These are phyloP conservation scores for Pseudogymnoascus sp. DNA, from an alignment of 2,329 filamentous ascomycete species.

Conservation along the genomic window DNA sequence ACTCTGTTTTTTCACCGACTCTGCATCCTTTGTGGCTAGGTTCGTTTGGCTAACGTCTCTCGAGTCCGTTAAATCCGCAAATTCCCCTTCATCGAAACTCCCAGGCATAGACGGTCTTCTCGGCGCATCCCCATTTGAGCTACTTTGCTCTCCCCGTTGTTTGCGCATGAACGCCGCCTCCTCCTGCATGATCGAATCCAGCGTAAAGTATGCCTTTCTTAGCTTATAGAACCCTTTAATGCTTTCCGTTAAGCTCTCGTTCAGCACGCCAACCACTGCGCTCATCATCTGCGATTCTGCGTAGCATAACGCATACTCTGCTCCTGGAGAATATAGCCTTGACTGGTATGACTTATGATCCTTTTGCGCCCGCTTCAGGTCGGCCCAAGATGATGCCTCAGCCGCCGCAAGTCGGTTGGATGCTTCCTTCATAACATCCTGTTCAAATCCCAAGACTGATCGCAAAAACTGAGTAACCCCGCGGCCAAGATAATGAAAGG, in stretches of 20 bases:
- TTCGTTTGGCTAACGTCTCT: not conserved
- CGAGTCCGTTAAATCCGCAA: not conserved
- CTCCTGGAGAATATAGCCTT: constrained; percentile 68
- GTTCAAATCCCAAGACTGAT: constrained; percentile 84
- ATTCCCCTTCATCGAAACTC: constrained; percentile 29
- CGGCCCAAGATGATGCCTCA: constrained; percentile 67
- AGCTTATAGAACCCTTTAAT: constrained; percentile 90
- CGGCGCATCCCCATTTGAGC: not conserved
- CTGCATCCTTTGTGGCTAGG: not conserved
- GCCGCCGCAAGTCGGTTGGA: constrained; percentile 63
- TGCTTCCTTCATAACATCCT: constrained; percentile 81
- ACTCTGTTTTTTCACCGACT: constrained; percentile 14
- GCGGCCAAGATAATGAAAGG: constrained; percentile 81
- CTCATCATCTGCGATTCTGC: constrained; percentile 84
- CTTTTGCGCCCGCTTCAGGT: constrained; percentile 67
- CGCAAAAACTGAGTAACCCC: constrained; percentile 78
- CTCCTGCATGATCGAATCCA: constrained; percentile 70
- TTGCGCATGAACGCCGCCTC: constrained; percentile 52
- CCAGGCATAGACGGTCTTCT: constrained; percentile 29
- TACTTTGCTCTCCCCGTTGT: constrained; percentile 6
- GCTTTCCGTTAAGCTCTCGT: constrained; percentile 86
- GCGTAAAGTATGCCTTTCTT: constrained; percentile 75
- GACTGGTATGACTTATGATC: constrained; percentile 48
- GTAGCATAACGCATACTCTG: constrained; percentile 77
- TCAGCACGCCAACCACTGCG: constrained; percentile 79